Percentiles rank a stretch among this genome's conserved stretches.
Conservation (phyloP, 2,329 filamentous ascomycete genomes). For the Beauveria sp. region DNA sequence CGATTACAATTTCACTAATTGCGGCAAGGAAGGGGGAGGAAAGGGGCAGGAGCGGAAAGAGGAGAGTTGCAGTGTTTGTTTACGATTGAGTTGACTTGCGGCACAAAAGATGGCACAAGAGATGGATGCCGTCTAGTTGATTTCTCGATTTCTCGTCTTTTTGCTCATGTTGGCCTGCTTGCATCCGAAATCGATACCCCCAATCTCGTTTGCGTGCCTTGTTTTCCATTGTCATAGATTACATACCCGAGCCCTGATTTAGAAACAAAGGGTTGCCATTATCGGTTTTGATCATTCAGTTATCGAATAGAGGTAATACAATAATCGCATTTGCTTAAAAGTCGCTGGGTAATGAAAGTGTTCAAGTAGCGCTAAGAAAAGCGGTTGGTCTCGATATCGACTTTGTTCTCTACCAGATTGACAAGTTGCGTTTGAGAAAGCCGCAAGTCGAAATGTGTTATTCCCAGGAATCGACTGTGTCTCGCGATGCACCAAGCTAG, state of each 20-base stretch:
- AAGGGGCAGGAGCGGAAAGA: neutral
- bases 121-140: neutral
- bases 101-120: neutral
- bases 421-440: too few relatives aligned
- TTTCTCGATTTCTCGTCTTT: neutral
- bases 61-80: neutral
- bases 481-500: too few relatives aligned
- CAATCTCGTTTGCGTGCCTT: neutral
- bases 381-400: too few relatives aligned
- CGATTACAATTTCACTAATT: constrained; percentile 48
- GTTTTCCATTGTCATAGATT: neutral
- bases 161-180: neutral
- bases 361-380: too few relatives aligned
- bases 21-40: neutral
- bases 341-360: neutral
- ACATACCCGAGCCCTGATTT: neutral
- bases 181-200: constrained; percentile 2
- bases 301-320: constrained; percentile 1
- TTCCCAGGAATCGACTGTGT: too few relatives aligned
- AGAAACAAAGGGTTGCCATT: neutral
- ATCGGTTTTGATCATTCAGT: neutral
- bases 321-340: neutral
- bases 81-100: neutral
- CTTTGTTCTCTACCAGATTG: too few relatives aligned
- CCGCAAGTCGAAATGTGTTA: too few relatives aligned